Percentiles rank a stretch among this genome's conserved stretches.
Evolutionary conservation across 306 rosid species (phyloP).

Genomic region (Carpinus fangiana): DNA sequence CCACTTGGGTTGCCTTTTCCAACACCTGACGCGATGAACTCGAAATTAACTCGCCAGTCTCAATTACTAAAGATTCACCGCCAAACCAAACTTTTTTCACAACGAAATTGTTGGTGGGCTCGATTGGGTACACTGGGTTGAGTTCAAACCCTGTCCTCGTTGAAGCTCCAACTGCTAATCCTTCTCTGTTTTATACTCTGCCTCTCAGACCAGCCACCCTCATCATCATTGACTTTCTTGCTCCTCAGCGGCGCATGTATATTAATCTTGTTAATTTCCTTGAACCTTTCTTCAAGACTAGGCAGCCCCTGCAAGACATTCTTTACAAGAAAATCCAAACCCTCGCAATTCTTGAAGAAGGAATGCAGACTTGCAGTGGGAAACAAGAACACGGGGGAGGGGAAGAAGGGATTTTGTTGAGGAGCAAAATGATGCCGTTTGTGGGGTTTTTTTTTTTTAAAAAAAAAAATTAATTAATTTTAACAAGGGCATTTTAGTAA

Average conservation of each 20-base stretch:
- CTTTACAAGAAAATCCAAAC: constrained; percentile 41
- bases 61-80: constrained; percentile 17
- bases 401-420: too few relatives aligned
- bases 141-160: constrained; percentile 61
- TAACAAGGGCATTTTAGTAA: too few relatives aligned
- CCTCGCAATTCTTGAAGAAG: constrained; percentile 52
- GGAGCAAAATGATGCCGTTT: too few relatives aligned
- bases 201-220: too few relatives aligned
- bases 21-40: too few relatives aligned
- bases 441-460: too few relatives aligned
- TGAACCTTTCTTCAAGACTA: constrained; percentile 56
- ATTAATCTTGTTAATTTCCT: constrained; percentile 18
- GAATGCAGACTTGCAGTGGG: too few relatives aligned
- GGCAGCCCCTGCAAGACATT: constrained; percentile 53
- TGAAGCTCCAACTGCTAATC: constrained; percentile 70
- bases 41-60: constrained; percentile 11
- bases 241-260: background rate
- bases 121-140: constrained; percentile 49
- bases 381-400: too few relatives aligned
- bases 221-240: background rate
- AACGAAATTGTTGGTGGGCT: background rate
- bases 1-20: too few relatives aligned
- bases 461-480: too few relatives aligned
- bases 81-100: constrained; percentile 6
- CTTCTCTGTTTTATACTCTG: constrained; percentile 31